A percentile compares a stretch with the other conserved stretches of the same genome.
phyloP scores from a whole-genome alignment of 257 asterid species.

The Verbascum thapsus region DNA sequence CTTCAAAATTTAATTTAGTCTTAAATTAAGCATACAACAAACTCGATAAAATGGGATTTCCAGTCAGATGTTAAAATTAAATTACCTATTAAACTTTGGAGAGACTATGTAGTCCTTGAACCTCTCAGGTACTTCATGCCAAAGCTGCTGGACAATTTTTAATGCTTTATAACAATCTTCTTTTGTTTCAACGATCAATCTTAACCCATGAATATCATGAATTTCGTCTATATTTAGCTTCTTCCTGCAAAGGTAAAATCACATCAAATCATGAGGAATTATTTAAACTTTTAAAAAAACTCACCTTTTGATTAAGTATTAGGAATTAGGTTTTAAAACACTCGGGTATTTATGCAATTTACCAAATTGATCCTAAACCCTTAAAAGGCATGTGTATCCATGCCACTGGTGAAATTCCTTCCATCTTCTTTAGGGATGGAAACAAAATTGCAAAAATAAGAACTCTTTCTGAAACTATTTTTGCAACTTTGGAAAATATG shows the following conservation, averaged over 20 bases:
- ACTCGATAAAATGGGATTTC: not conserved
- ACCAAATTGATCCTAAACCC: no score
- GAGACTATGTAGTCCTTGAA: constrained; percentile 78
- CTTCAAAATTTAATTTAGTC: constrained; percentile 44
- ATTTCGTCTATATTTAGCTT: constrained; percentile 85
- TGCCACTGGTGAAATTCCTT: no score
- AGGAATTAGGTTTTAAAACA: no score
- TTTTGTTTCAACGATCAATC: constrained; percentile 83
- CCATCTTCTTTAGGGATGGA: no score
- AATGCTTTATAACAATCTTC: constrained; percentile 93
- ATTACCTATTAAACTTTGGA: constrained; percentile 93
- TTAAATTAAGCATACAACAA: constrained; percentile 22
- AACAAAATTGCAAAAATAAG: no score
- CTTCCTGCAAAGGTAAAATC: constrained; percentile 56
- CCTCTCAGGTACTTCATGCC: constrained; percentile 86
- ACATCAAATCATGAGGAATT: constrained; percentile 17
- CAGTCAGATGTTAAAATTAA: not conserved
- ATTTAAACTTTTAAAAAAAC: no score
- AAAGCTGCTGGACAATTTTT: constrained; percentile 67
- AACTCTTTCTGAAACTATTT: no score
- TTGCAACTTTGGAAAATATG: no score
- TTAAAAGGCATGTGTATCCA: no score
- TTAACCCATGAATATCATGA: constrained; percentile 87
- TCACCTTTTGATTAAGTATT: no score
- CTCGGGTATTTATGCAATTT: no score